Base-by-base conservation (phyloP, 2,329 filamentous ascomycete genomes). In the Alternaria arbusti region DNA sequence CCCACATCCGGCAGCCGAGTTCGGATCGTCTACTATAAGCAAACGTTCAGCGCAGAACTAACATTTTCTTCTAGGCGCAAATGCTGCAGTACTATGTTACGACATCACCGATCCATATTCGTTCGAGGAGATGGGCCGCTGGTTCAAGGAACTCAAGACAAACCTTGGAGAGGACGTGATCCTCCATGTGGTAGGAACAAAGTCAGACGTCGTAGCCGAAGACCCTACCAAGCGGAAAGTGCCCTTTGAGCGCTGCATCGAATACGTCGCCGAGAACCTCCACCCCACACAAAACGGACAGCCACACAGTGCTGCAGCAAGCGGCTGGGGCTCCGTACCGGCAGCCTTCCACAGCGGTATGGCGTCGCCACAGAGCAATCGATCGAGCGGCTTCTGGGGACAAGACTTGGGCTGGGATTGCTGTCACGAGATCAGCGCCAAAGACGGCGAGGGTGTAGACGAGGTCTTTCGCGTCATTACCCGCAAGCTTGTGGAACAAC, bases 341-440 rank as follows among this genome's bases (percentile, higher is more conserved):
- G 64, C 83, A 63, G 82, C 64, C 81, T 81, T 73, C 76, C 69
- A 72, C 26, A 80, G 84, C 72, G 55, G 84, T 80, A 80, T 78
- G 74, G 79, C 78, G 13, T 82, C 81, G 25, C 82, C 83, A 28
- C 79, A 83, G 67, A 82, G 83, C 73, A 82, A 85, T 69, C 78
- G 82, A 30, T 91, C 88, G 73, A 91, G 88, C 40, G 91, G 91
- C 2, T 93, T 94, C 81, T 97, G 94, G 94, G 93, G 91, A 22
- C 92, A 96, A 78, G 94, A 97, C 76, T 89, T 94, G 6, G 94
- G 94, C 56, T 98, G 95, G 94, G 94, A 97, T 75, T 96, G 94
- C 67, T 98, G 95, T 79, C 96, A 98, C 80, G 96, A 99, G 83
- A 95, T 99, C 76, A 94, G 90, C 71, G 94, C 95, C 51, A 95